Evolutionary conservation across 768 basidiomycete genomes (phyloP).

Genomic region (Tricholomella constricta): DNA sequence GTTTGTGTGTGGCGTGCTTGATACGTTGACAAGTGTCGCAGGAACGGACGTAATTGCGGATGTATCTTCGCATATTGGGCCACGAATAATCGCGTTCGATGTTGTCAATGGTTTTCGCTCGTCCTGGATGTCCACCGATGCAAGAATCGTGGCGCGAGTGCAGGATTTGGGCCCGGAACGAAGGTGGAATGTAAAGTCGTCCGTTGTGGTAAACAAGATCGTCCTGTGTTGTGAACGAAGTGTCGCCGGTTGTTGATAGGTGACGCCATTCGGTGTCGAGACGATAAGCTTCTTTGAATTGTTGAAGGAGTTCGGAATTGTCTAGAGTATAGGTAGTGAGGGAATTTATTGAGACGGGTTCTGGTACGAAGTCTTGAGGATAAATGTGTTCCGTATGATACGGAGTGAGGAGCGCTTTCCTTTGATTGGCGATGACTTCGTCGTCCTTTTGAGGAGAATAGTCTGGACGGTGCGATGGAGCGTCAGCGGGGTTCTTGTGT

Average conservation of each 20-base stretch:
- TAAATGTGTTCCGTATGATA: too few relatives aligned
- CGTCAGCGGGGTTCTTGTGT: slow-evolving; percentile 30
- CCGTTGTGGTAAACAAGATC: slow-evolving; percentile 11
- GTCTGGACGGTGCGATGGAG: slow-evolving; percentile 33
- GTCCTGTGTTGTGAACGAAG: slow-evolving; percentile 15
- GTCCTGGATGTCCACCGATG: slow-evolving; percentile 24
- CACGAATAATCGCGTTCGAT: slow-evolving; percentile 42
- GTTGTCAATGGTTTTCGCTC: slow-evolving; percentile 29
- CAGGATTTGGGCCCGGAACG: slow-evolving; percentile 7
- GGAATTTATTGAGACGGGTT: too few relatives aligned
- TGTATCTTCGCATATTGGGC: slow-evolving; percentile 30
- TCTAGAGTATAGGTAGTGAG: slow-evolving; percentile 25
- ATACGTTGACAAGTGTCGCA: slow-evolving; percentile 36
- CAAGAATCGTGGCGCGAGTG: slow-evolving; percentile 35
- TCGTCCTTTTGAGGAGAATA: slow-evolving; percentile 30
- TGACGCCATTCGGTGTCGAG: slow-evolving; percentile 22
- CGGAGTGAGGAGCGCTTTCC: too few relatives aligned
- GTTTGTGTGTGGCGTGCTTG: slow-evolving; percentile 36
- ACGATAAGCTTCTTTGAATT: slow-evolving; percentile 20
- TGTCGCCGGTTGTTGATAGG: slow-evolving; percentile 18
- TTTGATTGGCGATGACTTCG: too few relatives aligned
- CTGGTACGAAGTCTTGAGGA: too few relatives aligned
- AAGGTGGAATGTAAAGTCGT: not conserved
- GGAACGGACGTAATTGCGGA: slow-evolving; percentile 26
- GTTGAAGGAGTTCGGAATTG: slow-evolving; percentile 27